Evolutionary conservation across 2,329 filamentous ascomycete genomes (phyloP).

Genomic region (Zasmidium cellare): DNA sequence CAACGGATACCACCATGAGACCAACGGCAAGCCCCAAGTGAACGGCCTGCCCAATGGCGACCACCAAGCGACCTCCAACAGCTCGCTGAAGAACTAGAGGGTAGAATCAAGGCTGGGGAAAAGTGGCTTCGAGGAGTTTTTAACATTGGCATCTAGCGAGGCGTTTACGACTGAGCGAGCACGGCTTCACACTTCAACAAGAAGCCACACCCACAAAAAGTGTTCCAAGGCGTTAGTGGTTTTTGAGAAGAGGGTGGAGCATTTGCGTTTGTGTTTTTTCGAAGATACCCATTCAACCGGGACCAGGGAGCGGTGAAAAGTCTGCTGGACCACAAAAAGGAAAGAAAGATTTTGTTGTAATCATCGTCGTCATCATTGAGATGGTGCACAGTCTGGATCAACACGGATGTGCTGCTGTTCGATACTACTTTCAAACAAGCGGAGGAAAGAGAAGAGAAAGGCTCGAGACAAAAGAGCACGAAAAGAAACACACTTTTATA

Average conservation of each 20-base stretch:
- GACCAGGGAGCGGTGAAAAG: not conserved
- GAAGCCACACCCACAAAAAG: slow-evolving; percentile 19
- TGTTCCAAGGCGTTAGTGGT: slow-evolving; percentile 11
- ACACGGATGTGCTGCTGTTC: not conserved
- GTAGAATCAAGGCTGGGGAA: not conserved
- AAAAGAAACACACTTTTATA: too few species aligned
- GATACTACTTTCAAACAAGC: not conserved
- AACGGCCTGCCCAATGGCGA: slow-evolving; percentile 15
- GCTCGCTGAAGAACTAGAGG: slow-evolving; percentile 27
- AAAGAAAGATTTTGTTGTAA: not conserved
- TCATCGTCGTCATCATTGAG: not conserved
- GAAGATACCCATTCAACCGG: slow-evolving; percentile 38
- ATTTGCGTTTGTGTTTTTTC: slow-evolving; percentile 14
- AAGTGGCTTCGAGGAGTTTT: slow-evolving; percentile 7
- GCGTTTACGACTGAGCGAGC: slow-evolving; percentile 10
- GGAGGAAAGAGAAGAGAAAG: not conserved
- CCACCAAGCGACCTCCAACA: slow-evolving; percentile 24
- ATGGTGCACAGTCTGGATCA: not conserved
- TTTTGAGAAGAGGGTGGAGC: slow-evolving; percentile 3
- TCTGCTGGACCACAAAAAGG: not conserved
- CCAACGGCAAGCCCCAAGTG: not conserved
- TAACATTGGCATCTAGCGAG: slow-evolving; percentile 24
- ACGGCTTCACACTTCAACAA: slow-evolving; percentile 28
- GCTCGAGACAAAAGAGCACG: too few species aligned
- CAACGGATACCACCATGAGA: slow-evolving; percentile 1